Conservation (phyloP, 371 early-diverging fungal species). For the Dipsacomyces acuminosporus region DNA sequence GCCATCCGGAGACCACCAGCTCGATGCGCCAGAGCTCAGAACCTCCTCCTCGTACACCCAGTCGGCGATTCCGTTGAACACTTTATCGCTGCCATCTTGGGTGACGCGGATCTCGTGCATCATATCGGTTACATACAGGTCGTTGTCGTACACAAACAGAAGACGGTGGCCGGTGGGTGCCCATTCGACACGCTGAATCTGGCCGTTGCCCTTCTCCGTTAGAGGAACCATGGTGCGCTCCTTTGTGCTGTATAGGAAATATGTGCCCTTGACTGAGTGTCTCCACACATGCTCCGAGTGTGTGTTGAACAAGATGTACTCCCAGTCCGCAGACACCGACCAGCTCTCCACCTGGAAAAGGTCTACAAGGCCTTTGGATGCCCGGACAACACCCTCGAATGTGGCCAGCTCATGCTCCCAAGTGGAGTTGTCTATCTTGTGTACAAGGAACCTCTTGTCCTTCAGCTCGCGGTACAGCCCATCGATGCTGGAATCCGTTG, state of each 20-base stretch:
- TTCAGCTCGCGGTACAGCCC: constrained; percentile 36
- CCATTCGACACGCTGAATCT: constrained; percentile 65
- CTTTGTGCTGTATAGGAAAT: constrained; percentile 66
- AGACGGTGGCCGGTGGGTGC: constrained; percentile 75
- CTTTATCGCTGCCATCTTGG: constrained; percentile 70
- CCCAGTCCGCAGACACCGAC: constrained; percentile 68
- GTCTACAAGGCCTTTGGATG: constrained; percentile 17
- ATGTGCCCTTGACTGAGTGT: constrained; percentile 73
- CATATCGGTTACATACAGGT: constrained; percentile 74
- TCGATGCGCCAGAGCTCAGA: constrained; percentile 56
- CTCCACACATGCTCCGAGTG: constrained; percentile 75
- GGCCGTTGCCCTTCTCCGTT: constrained; percentile 49
- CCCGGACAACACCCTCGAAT: constrained; percentile 21
- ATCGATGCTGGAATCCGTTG: constrained; percentile 33
- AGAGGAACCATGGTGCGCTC: constrained; percentile 57
- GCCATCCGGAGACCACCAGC: constrained; percentile 92
- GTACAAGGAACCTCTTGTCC: constrained; percentile 15
- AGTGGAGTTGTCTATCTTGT: constrained; percentile 25
- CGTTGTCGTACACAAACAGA: constrained; percentile 80
- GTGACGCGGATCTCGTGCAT: constrained; percentile 67
- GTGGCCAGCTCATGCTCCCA: constrained; percentile 31
- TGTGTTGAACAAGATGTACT: constrained; percentile 67
- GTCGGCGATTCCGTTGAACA: constrained; percentile 94
- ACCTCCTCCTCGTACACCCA: constrained; percentile 99
- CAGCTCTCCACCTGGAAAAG: constrained; percentile 24